Conservation (phyloP, 2,329 filamentous ascomycete genomes). For the Albophoma yamanashiensis region DNA sequence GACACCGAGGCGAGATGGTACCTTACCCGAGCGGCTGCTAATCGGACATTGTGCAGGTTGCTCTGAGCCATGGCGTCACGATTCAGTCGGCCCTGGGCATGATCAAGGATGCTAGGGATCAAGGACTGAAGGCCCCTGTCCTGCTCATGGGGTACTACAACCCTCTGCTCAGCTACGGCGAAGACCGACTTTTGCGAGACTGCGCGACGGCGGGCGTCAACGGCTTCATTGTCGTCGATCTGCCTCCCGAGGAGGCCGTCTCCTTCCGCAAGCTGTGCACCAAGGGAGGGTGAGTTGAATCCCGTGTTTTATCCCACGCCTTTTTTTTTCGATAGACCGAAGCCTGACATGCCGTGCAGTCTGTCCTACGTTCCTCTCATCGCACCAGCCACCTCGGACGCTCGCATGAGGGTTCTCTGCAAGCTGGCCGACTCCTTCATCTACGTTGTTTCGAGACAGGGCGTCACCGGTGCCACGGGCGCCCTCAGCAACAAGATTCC, state of each 20-base stretch:
- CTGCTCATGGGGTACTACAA: conserved; percentile 99
- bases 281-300: conserved; percentile 51
- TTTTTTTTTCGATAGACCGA: background rate
- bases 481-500: conserved; percentile 73
- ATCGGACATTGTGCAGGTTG: conserved; percentile 32
- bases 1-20: conserved; percentile 10
- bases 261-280: conserved; percentile 81
- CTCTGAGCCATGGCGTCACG: conserved; percentile 80
- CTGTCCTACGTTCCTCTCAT: conserved; percentile 97
- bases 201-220: conserved; percentile 79
- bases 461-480: conserved; percentile 85
- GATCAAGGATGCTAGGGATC: conserved; percentile 67
- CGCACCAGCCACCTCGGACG: conserved; percentile 83
- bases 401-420: conserved; percentile 91
- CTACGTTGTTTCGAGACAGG: conserved; percentile 96
- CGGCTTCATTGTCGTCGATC: conserved; percentile 92
- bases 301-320: too few relatives aligned
- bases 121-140: conserved; percentile 71
- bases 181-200: conserved; percentile 78
- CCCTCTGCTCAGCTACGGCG: conserved; percentile 85
- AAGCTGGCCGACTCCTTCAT: conserved; percentile 97
- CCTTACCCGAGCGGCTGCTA: background rate
- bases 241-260: conserved; percentile 91
- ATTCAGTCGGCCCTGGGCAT: conserved; percentile 71
- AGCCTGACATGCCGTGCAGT: conserved; percentile 24